phyloP scores from a whole-genome alignment of 306 rosid genomes.

The Nissolia schottii region DNA sequence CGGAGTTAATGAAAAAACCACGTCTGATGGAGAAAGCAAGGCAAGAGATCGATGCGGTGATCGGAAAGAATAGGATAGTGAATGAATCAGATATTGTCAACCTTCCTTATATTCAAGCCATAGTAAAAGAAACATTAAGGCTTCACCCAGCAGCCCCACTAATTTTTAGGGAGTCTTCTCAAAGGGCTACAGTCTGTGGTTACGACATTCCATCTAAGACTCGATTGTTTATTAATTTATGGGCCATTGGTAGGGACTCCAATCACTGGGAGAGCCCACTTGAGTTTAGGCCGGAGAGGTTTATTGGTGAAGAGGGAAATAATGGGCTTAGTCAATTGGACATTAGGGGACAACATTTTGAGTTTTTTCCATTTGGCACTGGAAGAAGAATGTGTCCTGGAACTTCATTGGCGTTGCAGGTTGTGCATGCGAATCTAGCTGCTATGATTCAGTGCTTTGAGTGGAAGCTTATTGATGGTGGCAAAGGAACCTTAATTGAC shows the following conservation, averaged over 20 bases:
- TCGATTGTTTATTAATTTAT: too few relatives aligned
- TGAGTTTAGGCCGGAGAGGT: slow-evolving; percentile 53
- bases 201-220: too few relatives aligned
- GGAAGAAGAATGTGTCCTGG: slow-evolving; percentile 65
- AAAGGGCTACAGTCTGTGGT: too few relatives aligned
- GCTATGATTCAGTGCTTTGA: slow-evolving; percentile 55
- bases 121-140: too few relatives aligned
- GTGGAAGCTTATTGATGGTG: slow-evolving; percentile 38
- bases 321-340: slow-evolving; percentile 27
- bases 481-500: slow-evolving; percentile 18
- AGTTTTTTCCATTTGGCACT: slow-evolving; percentile 59
- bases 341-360: too few relatives aligned
- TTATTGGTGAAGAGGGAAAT: slow-evolving; percentile 17
- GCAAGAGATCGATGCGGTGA: slow-evolving; percentile 38
- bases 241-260: too few relatives aligned
- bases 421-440: slow-evolving; percentile 42
- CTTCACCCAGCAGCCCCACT: too few relatives aligned
- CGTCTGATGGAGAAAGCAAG: too few relatives aligned
- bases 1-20: slow-evolving; percentile 64
- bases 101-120: too few relatives aligned
- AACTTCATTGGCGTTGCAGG: too few relatives aligned
- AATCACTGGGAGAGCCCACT: too few relatives aligned
- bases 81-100: slow-evolving; percentile 52
- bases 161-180: too few relatives aligned
- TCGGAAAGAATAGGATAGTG: slow-evolving; percentile 54